A percentile compares a stretch with the other conserved stretches of the same genome.
Evolutionary conservation across 2,329 filamentous ascomycete genomes (phyloP).

Genomic region (Beauveria pseudobassiana): DNA sequence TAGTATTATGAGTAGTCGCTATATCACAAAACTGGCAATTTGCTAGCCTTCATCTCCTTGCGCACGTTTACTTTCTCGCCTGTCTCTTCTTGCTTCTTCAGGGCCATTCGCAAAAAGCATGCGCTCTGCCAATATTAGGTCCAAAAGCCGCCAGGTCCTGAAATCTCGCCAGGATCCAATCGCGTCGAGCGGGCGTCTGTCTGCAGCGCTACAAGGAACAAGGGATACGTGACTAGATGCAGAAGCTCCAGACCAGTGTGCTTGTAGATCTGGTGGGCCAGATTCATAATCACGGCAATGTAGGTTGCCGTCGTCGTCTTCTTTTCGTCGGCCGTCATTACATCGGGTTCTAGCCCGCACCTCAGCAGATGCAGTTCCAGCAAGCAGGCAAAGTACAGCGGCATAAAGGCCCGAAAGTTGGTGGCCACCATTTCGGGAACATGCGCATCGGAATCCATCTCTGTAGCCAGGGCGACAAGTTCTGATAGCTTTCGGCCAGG

Average conservation of each 20-base stretch:
- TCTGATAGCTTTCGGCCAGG: constrained; percentile 19
- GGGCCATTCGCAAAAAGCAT: constrained; percentile 16
- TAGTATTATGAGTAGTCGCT: background rate
- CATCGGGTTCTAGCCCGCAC: constrained; percentile 6
- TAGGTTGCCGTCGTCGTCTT: background rate
- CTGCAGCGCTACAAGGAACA: constrained; percentile 29
- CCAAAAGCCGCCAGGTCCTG: constrained; percentile 23
- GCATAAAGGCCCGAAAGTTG: constrained; percentile 28
- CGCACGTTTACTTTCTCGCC: constrained; percentile 2
- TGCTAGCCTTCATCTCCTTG: background rate
- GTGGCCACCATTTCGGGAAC: constrained; percentile 23
- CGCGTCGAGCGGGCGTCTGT: constrained; percentile 24
- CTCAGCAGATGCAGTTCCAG: constrained; percentile 19
- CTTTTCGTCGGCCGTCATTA: background rate
- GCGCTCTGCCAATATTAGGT: constrained; percentile 25
- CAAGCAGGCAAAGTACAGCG: constrained; percentile 26
- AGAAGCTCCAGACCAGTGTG: constrained; percentile 25
- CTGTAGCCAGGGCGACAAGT: constrained; percentile 20
- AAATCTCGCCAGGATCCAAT: constrained; percentile 27
- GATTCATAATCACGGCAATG: constrained; percentile 21
- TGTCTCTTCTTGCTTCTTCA: background rate
- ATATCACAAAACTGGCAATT: background rate
- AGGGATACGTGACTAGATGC: constrained; percentile 25
- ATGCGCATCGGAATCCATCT: constrained; percentile 19
- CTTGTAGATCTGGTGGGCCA: constrained; percentile 26